Base-by-base conservation (phyloP, 257 asterid species). In the Solanum peruvianum region DNA sequence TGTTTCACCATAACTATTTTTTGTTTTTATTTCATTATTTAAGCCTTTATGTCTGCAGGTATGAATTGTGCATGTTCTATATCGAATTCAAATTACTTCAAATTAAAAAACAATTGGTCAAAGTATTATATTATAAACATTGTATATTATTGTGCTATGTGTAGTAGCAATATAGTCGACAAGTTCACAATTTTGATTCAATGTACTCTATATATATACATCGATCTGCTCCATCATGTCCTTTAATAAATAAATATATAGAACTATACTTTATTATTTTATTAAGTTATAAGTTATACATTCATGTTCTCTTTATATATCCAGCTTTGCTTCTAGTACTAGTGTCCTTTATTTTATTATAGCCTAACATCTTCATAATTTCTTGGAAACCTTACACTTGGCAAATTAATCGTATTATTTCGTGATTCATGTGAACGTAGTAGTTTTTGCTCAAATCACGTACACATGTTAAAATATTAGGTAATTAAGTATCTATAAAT, bases 391-490 rank as follows among this genome's bases (percentile, higher is more conserved):
- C 39, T 5, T 5, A 5, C 7, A 35, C 1, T 35, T 35, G 39
- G 2, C 39, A 37, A 5, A 37, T 6, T 37, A 37, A 37, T 37
- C 2, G 0, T 6, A 37, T 37, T 5, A 37, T 35, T 35, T 35
- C 39, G 39, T 35, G 39, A 35, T 35, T 35, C 39, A 35, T 0
- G 0, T 37, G 39, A 62, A 62, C 14, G 0, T 29, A 4, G 1
- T 67, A 27, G 0, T 0, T 67, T 67, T 67, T 67, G 4, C 1
- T 70, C 4, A 31, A 70, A 15, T 8, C 0, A 7, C 8, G 0
- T 7, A 13, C 33, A 31, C 33, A 31, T 31, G 33, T 31, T 31
- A 29, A 31, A 31, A 31, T 31, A 31, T 31, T 31, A 31, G 33
- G 33, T 31, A 31, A 31, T 0, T 31, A 31, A 31, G 33, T 31